These are phyloP conservation scores for Rutidosis leptorrhynchoides DNA, from an alignment of 129 eudicot genomes.

Conservation along the genomic window DNA sequence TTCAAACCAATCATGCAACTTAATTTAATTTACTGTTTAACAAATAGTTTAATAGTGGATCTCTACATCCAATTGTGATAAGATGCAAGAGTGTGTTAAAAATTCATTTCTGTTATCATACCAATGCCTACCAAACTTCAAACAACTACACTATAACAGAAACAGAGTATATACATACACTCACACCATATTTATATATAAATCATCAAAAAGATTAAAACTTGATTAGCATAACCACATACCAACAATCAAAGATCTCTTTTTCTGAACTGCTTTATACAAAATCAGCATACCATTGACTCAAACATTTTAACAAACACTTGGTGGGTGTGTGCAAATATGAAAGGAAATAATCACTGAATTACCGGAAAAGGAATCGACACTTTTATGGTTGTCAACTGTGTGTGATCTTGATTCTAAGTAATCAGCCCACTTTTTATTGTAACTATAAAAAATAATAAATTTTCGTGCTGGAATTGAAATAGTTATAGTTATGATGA, in stretches of 20 bases:
- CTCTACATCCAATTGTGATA: slow-evolving; percentile 9
- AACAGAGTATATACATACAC: not conserved
- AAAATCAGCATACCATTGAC: slow-evolving; percentile 26
- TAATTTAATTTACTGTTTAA: not conserved
- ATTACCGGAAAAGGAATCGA: slow-evolving; percentile 24
- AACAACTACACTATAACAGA: not conserved
- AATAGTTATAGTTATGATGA: not conserved
- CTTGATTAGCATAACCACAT: slow-evolving; percentile 11
- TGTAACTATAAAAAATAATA: not conserved
- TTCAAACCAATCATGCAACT: slow-evolving; percentile 11
- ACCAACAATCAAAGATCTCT: slow-evolving; percentile 19
- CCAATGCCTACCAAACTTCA: slow-evolving; percentile 19
- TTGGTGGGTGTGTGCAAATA: slow-evolving; percentile 24
- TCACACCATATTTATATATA: not conserved
- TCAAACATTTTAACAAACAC: slow-evolving; percentile 8
- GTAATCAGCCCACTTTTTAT: not conserved
- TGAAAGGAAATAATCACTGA: not conserved
- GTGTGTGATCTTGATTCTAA: slow-evolving; percentile 18
- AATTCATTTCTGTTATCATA: slow-evolving; percentile 1
- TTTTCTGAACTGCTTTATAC: slow-evolving; percentile 5
- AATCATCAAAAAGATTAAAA: slow-evolving; percentile 1
- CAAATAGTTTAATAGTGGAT: slow-evolving; percentile 12
- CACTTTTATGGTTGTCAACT: slow-evolving; percentile 17
- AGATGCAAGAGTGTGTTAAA: not conserved
- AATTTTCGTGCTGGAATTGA: slow-evolving; percentile 24